Evolutionary conservation across 2,329 filamentous ascomycete species (phyloP).

Genomic region (Arthrobotrys megalospora): DNA sequence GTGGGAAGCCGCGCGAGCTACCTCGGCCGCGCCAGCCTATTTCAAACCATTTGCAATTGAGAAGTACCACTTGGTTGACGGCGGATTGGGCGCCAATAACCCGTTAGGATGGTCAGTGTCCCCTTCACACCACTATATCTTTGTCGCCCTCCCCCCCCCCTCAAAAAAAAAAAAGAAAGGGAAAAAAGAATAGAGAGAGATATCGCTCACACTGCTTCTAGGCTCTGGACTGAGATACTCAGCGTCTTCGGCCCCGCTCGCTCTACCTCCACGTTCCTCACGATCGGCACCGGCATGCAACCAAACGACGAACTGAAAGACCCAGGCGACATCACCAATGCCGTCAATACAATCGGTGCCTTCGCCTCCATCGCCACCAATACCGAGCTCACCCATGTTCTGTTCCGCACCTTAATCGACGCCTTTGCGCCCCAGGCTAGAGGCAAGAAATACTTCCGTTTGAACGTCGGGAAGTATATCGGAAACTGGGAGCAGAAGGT

Average conservation of each 20-base stretch:
- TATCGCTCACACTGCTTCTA: background rate
- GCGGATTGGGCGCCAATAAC: background rate
- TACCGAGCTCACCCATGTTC: background rate
- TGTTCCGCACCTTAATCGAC: background rate
- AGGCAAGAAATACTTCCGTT: background rate
- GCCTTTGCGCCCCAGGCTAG: background rate
- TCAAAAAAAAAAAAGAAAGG: too few species aligned
- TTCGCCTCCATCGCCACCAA: background rate
- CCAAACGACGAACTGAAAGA: background rate
- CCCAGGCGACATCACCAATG: background rate
- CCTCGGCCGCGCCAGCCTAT: constrained; percentile 66
- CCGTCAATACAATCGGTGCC: background rate
- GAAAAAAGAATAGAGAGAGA: too few species aligned
- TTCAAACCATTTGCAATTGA: constrained; percentile 63
- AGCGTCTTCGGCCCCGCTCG: background rate
- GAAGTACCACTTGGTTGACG: background rate
- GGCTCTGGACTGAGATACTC: background rate
- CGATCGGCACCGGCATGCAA: background rate
- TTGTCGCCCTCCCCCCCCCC: background rate
- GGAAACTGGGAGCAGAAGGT: background rate
- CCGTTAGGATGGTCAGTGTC: background rate
- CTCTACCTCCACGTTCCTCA: background rate
- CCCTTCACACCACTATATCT: background rate
- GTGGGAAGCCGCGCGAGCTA: constrained; percentile 67
- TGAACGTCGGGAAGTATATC: background rate